Evolutionary conservation across 805 yeast genomes (phyloP), one percentile per base, ranked within the genome.

Genomic region (Suhomyces sp.): DNA sequence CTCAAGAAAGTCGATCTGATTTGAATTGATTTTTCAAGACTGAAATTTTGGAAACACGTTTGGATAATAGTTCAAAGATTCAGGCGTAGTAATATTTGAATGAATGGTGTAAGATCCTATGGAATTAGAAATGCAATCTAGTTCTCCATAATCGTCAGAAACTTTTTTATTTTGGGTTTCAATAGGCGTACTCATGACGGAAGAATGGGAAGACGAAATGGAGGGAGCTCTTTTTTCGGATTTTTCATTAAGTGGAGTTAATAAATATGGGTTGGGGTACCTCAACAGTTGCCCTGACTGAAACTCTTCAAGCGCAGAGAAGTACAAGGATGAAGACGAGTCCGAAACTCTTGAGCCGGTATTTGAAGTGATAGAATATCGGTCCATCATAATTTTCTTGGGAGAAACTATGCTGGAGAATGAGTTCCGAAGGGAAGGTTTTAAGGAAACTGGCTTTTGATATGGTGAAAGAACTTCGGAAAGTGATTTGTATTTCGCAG

Each of bases 101-200:
- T 46, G 43, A 9, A 45, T 49, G 27, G 52, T 49, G 37, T 49
- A 45, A 12, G 48, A 46, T 13, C 41, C 33, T 6, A 33, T 12
- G 25, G 48, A 40, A 19, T 47, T 24, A 17, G 44, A 47, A 17
- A 39, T 39, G 21, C 17, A 21, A 13, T 47, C 40, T 25, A 33
- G 12, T 8, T 19, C 25, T n/a, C 21, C 35, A 9, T 9, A 3
- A 15, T 27, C 20, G 19, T 41, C 48, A n/a, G 4, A 37, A 3
- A 27, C 37, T 39, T 47, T 24, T 7, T 7, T 6, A 22, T 24
- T n/a, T 19, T 37, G 25, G 7, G 46, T 15, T 21, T 43, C 45
- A 15, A 48, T 59, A 20, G 50, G 41, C n/a, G 54, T 56, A 49
- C 64, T 60, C 59, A 59, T 59, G 3, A 60, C 56, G 8, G 64